Evolutionary conservation across 106 monocot genomes (phyloP), one percentile per base, ranked within the genome.

Genomic region (Alisma plantagoaquatica): DNA sequence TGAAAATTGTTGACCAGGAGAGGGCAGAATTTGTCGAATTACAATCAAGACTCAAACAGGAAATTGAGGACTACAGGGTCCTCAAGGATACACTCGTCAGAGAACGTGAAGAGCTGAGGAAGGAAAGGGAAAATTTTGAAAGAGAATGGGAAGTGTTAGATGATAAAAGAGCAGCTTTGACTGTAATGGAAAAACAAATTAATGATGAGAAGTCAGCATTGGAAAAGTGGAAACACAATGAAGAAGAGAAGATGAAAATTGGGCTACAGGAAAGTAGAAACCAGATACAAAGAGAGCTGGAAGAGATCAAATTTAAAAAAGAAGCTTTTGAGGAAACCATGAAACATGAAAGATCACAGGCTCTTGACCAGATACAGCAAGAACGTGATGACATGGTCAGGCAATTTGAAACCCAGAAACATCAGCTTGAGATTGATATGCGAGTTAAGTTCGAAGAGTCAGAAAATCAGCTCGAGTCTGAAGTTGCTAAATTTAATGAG

Each of bases 111-210:
- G 81, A 84, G 53, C 62, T 98, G 61, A 74, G 63, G 54, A 38
- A 71, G 59, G 85, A 89, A 60, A 89, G 66, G 20, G 70, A 77
- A 64, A 81, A 70, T n/a, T 98, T 98, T 79, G 96, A 96, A 56
- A 71, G 56, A 46, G 89, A 89, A 5, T 98, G 96, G 96, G 89
- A 98, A 61, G 64, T 28, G 1, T 50, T 98, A 38, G 96, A 98
- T 57, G 96, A 85, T 65, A 90, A 85, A 61, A 89, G 64, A 57
- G 17, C 53, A 35, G 54, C 47, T 51, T 24, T 88, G 29, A 62
- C 73, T 45, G 53, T 45, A 51, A 89, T 85, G 46, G 27, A 32
- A 12, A 79, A 70, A 38, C 68, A 66, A 42, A 6, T 79, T 1
- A 33, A 56, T 46, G 76, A 74, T 57, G 96, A 98, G 31, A 81